Evolutionary conservation across 1,139 yeast genomes (phyloP), one percentile per base, ranked within the genome.

Genomic region (Hanseniaspora gamundiae): DNA sequence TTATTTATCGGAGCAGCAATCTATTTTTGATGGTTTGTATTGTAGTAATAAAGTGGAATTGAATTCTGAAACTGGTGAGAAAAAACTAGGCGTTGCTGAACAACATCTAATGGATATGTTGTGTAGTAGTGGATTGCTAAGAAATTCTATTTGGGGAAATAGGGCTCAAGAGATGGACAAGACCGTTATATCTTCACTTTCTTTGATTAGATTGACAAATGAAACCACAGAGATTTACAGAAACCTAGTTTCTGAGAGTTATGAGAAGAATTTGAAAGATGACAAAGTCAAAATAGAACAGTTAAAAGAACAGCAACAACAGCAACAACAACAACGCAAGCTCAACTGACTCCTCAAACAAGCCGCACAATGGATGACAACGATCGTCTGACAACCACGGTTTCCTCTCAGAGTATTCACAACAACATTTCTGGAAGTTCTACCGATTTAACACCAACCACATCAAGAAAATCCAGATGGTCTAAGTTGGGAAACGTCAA

Each of bases 51-150:
- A 62, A 40, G 49, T 57, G 41, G 55, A 53, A 43, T 49, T 36
- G 20, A 44, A 41, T 45, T 42, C 71, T 70, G 2, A 66, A 62
- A 47, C 56, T 51, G 49, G 52, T 54, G 69, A 60, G 4, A 76
- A 75, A 51, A 68, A 67, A 27, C 66, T 85, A 46, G 95, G 94
- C 2, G 82, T 95, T 7, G 97, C 98, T 0, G 99, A 93, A 61
- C 91, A 83, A 59, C 97, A 91, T 63, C 69, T 93, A 44, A 76
- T 86, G 64, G 96, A 87, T 51, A 93, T 93, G 98, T 72, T 93
- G 44, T 87, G 96, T 56, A 73, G 93, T 0, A 80, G 94, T 1
- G 99, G 99, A 0, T 85, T 88, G 52, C 65, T 69, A 4, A 66
- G 73, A 8, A 69, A 70, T 27, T 88, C 85, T 38, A 58, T 61